Percentiles rank a stretch among this genome's conserved stretches.
These are phyloP conservation scores for Zymoseptoria ardabiliae DNA, from an alignment of 2,329 filamentous ascomycete genomes.

Conservation along the genomic window DNA sequence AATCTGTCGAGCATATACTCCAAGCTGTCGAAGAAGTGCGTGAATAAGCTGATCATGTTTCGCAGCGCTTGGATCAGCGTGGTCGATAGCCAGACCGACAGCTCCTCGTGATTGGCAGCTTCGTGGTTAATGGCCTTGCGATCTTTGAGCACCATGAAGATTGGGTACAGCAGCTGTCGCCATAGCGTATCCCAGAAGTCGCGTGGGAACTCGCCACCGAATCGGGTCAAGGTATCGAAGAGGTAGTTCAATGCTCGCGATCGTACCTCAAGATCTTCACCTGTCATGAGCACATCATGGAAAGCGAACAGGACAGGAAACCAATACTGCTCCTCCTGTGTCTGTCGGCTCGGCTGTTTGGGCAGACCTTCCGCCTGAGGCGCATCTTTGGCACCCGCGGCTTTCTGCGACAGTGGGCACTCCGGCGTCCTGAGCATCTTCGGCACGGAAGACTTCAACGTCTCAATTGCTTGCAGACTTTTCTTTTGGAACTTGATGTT, in stretches of 20 bases:
- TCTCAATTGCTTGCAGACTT: conserved; percentile 90
- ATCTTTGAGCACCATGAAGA: conserved; percentile 95
- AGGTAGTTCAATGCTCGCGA: conserved; percentile 87
- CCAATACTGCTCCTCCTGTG: conserved; percentile 96
- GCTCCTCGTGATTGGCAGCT: conserved; percentile 87
- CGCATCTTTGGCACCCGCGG: conserved; percentile 38
- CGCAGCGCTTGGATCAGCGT: conserved; percentile 98
- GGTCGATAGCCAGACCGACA: conserved; percentile 97
- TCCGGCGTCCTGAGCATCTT: conserved; percentile 95
- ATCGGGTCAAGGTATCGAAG: conserved; percentile 84
- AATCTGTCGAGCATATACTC: conserved; percentile 99
- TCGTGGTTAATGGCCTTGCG: conserved; percentile 88
- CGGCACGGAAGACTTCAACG: conserved; percentile 84
- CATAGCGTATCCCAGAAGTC: conserved; percentile 99
- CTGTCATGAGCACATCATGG: conserved; percentile 98
- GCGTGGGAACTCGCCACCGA: conserved; percentile 82
- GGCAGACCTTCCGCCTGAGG: conserved; percentile 45
- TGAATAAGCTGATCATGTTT: conserved; percentile 98
- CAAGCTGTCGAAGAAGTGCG: conserved; percentile 91
- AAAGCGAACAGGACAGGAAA: conserved; percentile 97
- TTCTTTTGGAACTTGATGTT: conserved; percentile 99
- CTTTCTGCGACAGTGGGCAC: conserved; percentile 73
- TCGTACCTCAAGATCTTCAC: conserved; percentile 92
- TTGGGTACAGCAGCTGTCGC: conserved; percentile 93
- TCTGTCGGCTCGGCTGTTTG: conserved; percentile 67